Conservation (phyloP, 257 asterid species). For the Petunia secreta region DNA sequence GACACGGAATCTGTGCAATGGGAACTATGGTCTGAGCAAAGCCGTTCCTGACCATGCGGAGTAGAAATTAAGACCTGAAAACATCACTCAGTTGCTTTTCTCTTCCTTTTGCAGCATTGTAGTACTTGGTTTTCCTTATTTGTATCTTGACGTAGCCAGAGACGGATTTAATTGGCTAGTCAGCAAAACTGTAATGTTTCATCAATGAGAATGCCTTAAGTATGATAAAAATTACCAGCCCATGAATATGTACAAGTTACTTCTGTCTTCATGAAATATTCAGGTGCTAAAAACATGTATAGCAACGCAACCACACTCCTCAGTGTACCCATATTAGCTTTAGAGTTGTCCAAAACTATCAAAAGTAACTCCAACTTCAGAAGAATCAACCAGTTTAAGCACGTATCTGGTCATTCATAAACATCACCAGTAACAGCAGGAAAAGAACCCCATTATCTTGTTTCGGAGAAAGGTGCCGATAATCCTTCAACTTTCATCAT, state of each 20-base stretch:
- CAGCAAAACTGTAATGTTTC: conserved; percentile 17
- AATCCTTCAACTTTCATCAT: conserved; percentile 81
- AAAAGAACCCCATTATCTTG: background rate
- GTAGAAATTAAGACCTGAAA: background rate
- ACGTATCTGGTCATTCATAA: background rate
- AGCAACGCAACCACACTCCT: background rate
- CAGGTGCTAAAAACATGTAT: background rate
- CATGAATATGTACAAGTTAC: background rate
- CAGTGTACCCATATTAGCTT: background rate
- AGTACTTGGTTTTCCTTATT: background rate
- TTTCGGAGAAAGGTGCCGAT: conserved; percentile 42
- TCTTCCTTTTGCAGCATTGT: background rate
- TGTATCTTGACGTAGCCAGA: background rate
- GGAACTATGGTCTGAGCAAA: conserved; percentile 2
- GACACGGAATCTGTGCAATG: conserved; percentile 12
- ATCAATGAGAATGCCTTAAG: background rate
- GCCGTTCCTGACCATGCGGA: background rate
- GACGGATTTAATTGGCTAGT: background rate
- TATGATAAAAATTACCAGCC: background rate
- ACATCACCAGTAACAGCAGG: background rate
- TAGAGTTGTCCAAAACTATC: background rate
- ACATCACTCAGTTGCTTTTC: background rate
- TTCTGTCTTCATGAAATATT: conserved; percentile 14
- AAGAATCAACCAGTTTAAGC: background rate
- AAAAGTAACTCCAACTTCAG: background rate